Conservation (phyloP, 352 stramenopile species). For the Phytophthora pinifolia region DNA sequence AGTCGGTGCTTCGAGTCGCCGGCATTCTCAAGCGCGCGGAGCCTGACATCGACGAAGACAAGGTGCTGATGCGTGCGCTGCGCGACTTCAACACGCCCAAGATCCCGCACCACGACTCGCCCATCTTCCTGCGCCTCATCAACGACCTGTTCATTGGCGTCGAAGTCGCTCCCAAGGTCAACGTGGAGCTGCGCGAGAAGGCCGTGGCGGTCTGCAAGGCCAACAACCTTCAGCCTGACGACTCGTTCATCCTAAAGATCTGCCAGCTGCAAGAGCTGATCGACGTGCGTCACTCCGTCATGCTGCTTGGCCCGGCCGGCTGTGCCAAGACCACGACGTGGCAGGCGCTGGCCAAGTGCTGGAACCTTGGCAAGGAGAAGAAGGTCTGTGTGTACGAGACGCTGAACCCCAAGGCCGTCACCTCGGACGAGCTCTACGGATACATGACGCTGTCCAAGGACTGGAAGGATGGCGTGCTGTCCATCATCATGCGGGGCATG, state of each 20-base stretch:
- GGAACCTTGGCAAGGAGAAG: constrained; percentile 88
- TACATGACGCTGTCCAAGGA: constrained; percentile 92
- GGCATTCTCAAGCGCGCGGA: constrained; percentile 85
- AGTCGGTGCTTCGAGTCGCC: constrained; percentile 85
- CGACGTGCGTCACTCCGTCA: constrained; percentile 87
- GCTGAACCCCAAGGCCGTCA: constrained; percentile 87
- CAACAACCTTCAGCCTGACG: constrained; percentile 85
- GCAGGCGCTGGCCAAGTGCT: constrained; percentile 85
- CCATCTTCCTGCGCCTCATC: constrained; percentile 87
- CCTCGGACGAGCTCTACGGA: constrained; percentile 92
- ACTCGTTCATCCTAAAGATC: constrained; percentile 87
- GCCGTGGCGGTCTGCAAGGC: constrained; percentile 90
- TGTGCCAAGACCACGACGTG: constrained; percentile 88
- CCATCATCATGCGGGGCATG: constrained; percentile 91
- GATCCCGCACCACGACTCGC: constrained; percentile 87
- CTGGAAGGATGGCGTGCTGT: constrained; percentile 89
- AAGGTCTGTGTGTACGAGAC: constrained; percentile 90
- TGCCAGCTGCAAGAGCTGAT: constrained; percentile 88
- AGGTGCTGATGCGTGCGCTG: constrained; percentile 86
- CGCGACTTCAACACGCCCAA: constrained; percentile 89
- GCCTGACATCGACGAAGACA: constrained; percentile 82
- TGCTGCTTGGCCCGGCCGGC: constrained; percentile 80
- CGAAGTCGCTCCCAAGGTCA: constrained; percentile 94
- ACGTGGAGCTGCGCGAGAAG: constrained; percentile 91
- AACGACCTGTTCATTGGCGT: constrained; percentile 92